Evolutionary conservation across 1,139 yeast genomes (phyloP), one percentile per base, ranked within the genome.

Genomic region (Yueomyces sp.): DNA sequence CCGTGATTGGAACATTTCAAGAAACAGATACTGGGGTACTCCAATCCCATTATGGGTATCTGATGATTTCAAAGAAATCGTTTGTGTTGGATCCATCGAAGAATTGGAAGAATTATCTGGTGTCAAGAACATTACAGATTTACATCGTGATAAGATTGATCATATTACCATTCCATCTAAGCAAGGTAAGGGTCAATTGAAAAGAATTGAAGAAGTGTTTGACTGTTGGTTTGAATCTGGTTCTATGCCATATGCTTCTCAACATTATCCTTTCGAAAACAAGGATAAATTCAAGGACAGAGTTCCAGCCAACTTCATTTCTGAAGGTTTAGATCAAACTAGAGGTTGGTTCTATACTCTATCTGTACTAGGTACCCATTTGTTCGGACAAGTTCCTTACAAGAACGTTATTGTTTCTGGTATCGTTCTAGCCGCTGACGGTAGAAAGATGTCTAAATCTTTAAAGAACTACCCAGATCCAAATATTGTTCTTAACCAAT

Each of bases 191-290:
- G 96, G 96, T 53, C 68, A 63, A 33, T 76, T 93, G 66, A 82
- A 69, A 64, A 83, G 99, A 73, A 75, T 91, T 49, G 97, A 91
- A 63, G 98, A 91, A 67, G 99, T 93, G 43, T 93, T 93, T 60
- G 98, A 93, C 68, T 93, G 99, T 72, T 93, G 99, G 99, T 93
- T 91, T 60, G 98, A 93, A 70, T 86, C 96, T 32, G 99, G 99
- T 54, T 81, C 96, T 42, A 93, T 93, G 99, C 98, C 99, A 49
- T 93, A 83, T 55, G 97, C 97, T 43, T 82, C 95, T 39, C 82
- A 82, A 62, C 98, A 93, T 65, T 93, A 89, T 62, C 99, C 99
- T 54, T 91, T 91, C 64, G 97, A 89, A 67, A 76, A 76, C 60
- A 67, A 76, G 59, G 86, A 82, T 25, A 65, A 65, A 44, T 89